These are phyloP conservation scores for Lactifluus piperatus DNA, from an alignment of 768 basidiomycete species.

Conservation along the genomic window DNA sequence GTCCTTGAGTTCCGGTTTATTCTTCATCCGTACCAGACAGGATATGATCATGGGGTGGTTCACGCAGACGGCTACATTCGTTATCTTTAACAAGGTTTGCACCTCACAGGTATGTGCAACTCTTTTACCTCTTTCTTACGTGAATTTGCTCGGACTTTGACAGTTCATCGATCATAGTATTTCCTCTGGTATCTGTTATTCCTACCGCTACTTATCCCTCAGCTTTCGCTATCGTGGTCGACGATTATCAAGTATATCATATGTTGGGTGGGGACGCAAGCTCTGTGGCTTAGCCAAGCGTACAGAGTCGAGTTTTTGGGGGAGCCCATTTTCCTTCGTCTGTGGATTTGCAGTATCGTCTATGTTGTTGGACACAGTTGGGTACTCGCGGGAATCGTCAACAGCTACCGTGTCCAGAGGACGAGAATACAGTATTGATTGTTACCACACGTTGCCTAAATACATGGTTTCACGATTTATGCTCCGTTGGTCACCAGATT, in stretches of 20 bases:
- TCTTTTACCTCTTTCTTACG: conserved; percentile 13
- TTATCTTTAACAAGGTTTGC: conserved; percentile 98
- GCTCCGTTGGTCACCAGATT: no score
- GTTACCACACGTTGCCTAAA: not conserved
- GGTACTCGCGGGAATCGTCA: conserved; percentile 63
- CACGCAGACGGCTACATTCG: conserved; percentile 82
- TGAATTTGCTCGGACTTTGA: not conserved
- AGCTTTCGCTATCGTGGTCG: conserved; percentile 41
- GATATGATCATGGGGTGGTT: conserved; percentile 84
- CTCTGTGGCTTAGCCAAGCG: conserved; percentile 83
- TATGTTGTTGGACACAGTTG: conserved; percentile 74
- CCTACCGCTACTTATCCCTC: conserved; percentile 72
- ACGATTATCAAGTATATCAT: conserved; percentile 35
- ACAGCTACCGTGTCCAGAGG: conserved; percentile 29
- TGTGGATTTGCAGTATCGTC: conserved; percentile 73
- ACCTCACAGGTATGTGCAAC: conserved; percentile 71
- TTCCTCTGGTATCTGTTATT: conserved; percentile 95
- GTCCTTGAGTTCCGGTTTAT: conserved; percentile 61
- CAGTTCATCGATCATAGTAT: conserved; percentile 47
- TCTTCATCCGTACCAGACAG: conserved; percentile 47
- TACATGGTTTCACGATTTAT: no score
- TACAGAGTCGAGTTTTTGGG: conserved; percentile 88
- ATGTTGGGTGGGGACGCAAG: conserved; percentile 76
- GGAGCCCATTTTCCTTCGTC: conserved; percentile 53
- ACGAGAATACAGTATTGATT: not conserved